phyloP scores from a whole-genome alignment of 352 stramenopile genomes.

The Blastocystis sp. region DNA sequence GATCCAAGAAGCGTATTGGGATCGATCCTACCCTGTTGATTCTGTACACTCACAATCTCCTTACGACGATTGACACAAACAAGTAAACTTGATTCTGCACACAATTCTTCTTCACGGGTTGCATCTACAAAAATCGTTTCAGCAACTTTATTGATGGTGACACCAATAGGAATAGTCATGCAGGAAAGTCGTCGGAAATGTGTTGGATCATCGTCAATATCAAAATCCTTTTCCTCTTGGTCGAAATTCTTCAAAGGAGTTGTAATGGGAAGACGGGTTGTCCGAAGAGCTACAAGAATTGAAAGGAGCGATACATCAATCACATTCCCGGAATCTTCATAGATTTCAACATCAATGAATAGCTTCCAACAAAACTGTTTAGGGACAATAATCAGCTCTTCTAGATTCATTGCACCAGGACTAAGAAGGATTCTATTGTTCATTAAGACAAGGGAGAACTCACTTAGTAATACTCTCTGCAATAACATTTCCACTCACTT shows the following conservation, averaged over 20 bases:
- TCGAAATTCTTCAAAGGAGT: conserved; percentile 37
- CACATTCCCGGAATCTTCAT: conserved; percentile 27
- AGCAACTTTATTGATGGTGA: conserved; percentile 3
- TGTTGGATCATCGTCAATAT: conserved; percentile 46
- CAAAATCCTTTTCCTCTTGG: conserved; percentile 57
- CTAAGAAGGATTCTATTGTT: conserved; percentile 9
- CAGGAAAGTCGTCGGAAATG: conserved; percentile 29
- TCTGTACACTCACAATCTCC: conserved; percentile 34
- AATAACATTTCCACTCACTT: conserved; percentile 3
- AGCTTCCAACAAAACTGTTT: conserved; percentile 32
- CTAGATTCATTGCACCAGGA: not conserved
- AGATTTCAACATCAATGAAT: conserved; percentile 35
- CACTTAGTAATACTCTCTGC: conserved; percentile 29
- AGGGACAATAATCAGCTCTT: not conserved
- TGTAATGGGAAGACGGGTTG: conserved; percentile 20
- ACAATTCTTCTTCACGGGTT: conserved; percentile 26
- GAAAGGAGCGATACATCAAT: conserved; percentile 25
- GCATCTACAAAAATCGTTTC: conserved; percentile 40
- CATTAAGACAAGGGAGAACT: not conserved
- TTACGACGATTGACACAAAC: conserved; percentile 43
- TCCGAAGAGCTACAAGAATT: not conserved
- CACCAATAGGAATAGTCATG: conserved; percentile 15
- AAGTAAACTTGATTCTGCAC: not conserved
- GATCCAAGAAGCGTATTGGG: not conserved
- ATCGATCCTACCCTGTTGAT: not conserved